phyloP scores from a whole-genome alignment of 108 stramenopile species.

The Mayamaea pseudoterrestris region DNA sequence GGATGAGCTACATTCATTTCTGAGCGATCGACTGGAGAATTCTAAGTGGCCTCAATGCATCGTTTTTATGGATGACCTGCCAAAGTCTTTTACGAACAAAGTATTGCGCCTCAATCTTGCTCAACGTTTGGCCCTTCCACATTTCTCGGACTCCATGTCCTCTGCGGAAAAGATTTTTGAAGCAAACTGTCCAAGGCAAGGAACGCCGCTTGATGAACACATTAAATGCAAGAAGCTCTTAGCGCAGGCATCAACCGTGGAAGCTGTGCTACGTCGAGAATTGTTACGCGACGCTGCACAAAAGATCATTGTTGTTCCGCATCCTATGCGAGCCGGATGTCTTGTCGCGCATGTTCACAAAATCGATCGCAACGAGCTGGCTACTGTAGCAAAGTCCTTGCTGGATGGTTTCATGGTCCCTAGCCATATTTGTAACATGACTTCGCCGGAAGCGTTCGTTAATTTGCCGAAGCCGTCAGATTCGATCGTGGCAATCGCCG shows the following conservation, averaged over 20 bases:
- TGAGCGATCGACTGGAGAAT: slow-evolving; percentile 19
- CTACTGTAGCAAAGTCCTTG: slow-evolving; percentile 10
- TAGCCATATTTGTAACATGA: slow-evolving; percentile 2
- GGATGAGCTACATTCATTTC: slow-evolving; percentile 25
- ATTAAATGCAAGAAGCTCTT: slow-evolving; percentile 27
- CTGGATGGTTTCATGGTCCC: slow-evolving; percentile 28
- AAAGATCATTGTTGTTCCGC: slow-evolving; percentile 9
- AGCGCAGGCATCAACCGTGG: slow-evolving; percentile 14
- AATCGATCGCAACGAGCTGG: slow-evolving; percentile 15
- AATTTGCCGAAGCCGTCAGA: slow-evolving; percentile 15
- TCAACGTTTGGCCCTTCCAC: slow-evolving; percentile 28
- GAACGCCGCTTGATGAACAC: slow-evolving; percentile 27
- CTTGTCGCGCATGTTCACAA: slow-evolving; percentile 28
- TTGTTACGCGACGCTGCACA: slow-evolving; percentile 2
- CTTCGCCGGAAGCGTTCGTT: background rate
- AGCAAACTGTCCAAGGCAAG: slow-evolving; percentile 38
- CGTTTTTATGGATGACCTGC: slow-evolving; percentile 48
- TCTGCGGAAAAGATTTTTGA: slow-evolving; percentile 35
- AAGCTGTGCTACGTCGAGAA: slow-evolving; percentile 14
- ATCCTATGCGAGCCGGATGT: slow-evolving; percentile 23
- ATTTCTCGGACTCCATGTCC: slow-evolving; percentile 34
- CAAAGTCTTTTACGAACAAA: slow-evolving; percentile 50
- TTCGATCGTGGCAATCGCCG: slow-evolving; percentile 20
- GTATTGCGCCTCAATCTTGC: slow-evolving; percentile 38
- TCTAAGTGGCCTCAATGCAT: slow-evolving; percentile 51